Base-by-base conservation (phyloP, 2,329 filamentous ascomycete genomes). In the Thelonectria blattea region DNA sequence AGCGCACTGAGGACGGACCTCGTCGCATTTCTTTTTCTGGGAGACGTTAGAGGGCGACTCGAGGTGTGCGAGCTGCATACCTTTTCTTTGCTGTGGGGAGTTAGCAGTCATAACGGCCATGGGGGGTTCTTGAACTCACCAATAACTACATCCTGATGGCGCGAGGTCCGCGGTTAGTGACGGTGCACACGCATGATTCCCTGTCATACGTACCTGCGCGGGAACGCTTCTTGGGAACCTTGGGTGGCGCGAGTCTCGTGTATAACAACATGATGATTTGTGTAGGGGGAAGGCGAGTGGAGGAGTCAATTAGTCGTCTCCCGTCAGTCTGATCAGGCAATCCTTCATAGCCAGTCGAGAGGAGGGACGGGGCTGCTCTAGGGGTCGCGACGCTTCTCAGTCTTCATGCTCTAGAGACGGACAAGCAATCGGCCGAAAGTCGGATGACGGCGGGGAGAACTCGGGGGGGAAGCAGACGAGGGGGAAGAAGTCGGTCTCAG, bases 1-100 rank as follows among this genome's bases (percentile, higher is more conserved):
- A 17, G 78, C 74, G 66, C 83, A 85, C 46, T 76, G 74, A 1
- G 83, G 83, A 3, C 81, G 78, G 32, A 70, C 73, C 69, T 85
- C 83, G 67, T 85, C 81, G 64, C 83, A 85, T 73, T 85, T 85
- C 71, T 85, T 85, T 72, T 85, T 85, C 82, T 85, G 61, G 59
- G 30, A 9, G 27, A 24, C 18, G 52, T 60, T 60, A 60, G 58
- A 22, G 17, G 17, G 11, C 15, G 6, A 32, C 3, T 14, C 17
- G 15, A 3, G 30, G 2, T n/a, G 37, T 42, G 39, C 27, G 24
- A 9, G 22, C 15, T 60, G 37, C 42, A 63, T 48, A 60, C 20
- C 34, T 62, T 57, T 58, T 58, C 59, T 34, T 60, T 60, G 32
- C 58, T 60, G 42, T 60, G 8, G 49, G 10, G 14, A 66, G 58